These are phyloP conservation scores for Phytophthora palmivora DNA, from an alignment of 352 stramenopile genomes.

Conservation along the genomic window DNA sequence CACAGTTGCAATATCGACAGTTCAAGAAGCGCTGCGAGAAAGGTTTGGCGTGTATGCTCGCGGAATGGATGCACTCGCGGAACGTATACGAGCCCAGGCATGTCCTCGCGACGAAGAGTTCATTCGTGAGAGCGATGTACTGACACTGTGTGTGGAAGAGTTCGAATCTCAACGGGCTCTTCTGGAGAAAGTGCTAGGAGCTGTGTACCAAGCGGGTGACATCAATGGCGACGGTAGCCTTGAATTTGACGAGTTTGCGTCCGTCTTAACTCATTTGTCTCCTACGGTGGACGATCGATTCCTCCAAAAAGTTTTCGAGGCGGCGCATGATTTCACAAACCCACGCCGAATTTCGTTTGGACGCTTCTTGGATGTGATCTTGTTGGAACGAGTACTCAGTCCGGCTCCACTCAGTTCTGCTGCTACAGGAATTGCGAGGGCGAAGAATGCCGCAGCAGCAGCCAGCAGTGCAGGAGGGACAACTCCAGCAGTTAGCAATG, in stretches of 20 bases:
- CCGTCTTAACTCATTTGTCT: slow-evolving; percentile 63
- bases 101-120: slow-evolving; percentile 62
- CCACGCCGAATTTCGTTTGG: slow-evolving; percentile 66
- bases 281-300: slow-evolving; percentile 62
- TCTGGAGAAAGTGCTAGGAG: slow-evolving; percentile 76
- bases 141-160: slow-evolving; percentile 70
- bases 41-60: slow-evolving; percentile 74
- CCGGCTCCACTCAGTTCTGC: slow-evolving; percentile 28
- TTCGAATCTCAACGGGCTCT: slow-evolving; percentile 52
- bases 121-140: slow-evolving; percentile 64
- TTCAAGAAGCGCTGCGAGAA: slow-evolving; percentile 66
- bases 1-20: slow-evolving; percentile 49
- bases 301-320: slow-evolving; percentile 65
- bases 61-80: slow-evolving; percentile 49
- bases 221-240: slow-evolving; percentile 72
- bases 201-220: slow-evolving; percentile 74
- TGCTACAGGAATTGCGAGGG: slow-evolving; percentile 25
- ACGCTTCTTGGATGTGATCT: slow-evolving; percentile 64
- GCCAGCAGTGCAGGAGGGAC: slow-evolving; percentile 1
- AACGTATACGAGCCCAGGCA: slow-evolving; percentile 49
- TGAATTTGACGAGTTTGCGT: slow-evolving; percentile 79
- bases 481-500: background rate
- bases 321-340: slow-evolving; percentile 66
- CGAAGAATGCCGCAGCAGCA: slow-evolving; percentile 25
- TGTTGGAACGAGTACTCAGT: slow-evolving; percentile 61